Conservation (phyloP, 805 yeast genomes). For the Pichia ethanolica region DNA sequence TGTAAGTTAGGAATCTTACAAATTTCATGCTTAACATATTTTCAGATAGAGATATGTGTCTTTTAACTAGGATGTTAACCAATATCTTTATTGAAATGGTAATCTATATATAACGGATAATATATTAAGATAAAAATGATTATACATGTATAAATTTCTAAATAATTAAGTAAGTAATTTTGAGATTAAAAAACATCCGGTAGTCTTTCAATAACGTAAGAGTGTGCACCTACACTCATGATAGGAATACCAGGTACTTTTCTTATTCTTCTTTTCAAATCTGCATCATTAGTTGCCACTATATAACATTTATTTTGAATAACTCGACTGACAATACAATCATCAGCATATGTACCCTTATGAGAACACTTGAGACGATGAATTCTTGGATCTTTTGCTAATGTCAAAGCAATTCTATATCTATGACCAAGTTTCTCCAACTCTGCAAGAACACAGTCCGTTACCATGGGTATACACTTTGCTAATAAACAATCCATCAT, state of each 20-base stretch:
- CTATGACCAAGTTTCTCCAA: conserved; percentile 92
- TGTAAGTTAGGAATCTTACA: too few species aligned
- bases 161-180: background rate
- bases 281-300: conserved; percentile 98
- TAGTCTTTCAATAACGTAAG: conserved; percentile 86
- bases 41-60: too few species aligned
- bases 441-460: conserved; percentile 98
- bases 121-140: too few species aligned
- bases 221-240: conserved; percentile 91
- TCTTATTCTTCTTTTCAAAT: conserved; percentile 84
- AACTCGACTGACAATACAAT: conserved; percentile 87
- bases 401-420: conserved; percentile 82
- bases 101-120: too few species aligned
- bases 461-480: conserved; percentile 88
- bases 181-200: conserved; percentile 76
- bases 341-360: conserved; percentile 97
- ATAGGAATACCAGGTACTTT: conserved; percentile 97
- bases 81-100: too few species aligned
- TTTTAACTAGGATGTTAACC: too few species aligned
- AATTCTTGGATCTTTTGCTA: conserved; percentile 92
- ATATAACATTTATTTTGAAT: conserved; percentile 95
- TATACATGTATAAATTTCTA: too few species aligned
- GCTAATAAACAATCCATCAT: conserved; percentile 96
- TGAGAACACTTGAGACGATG: conserved; percentile 83
- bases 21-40: too few species aligned